Percentiles rank a stretch among this genome's conserved stretches.
Evolutionary conservation across 306 rosid genomes (phyloP).

Genomic region (Glycine tomentella): DNA sequence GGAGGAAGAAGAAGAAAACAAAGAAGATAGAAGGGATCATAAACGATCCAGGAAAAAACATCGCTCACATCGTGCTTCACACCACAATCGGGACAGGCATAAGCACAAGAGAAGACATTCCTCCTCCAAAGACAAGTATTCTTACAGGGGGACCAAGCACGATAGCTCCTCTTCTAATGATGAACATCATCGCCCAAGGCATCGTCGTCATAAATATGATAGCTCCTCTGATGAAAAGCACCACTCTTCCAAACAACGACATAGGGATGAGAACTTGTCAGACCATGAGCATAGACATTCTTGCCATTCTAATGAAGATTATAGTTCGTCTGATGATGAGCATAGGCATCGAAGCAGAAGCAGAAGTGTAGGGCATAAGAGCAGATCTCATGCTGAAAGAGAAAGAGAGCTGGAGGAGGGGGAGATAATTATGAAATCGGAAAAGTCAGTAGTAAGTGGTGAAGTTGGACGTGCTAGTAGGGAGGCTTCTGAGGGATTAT

Average conservation of each 20-base stretch:
- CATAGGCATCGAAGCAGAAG: constrained; percentile 48
- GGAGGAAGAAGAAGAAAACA: constrained; percentile 45
- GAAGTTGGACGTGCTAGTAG: constrained; percentile 57
- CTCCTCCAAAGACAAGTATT: constrained; percentile 56
- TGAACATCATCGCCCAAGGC: constrained; percentile 49
- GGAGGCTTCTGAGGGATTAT: constrained; percentile 64
- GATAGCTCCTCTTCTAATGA: constrained; percentile 55
- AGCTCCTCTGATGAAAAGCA: constrained; percentile 54
- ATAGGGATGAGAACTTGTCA: constrained; percentile 40
- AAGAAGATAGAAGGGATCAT: constrained; percentile 52
- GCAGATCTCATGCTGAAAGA: constrained; percentile 47
- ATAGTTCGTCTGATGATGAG: constrained; percentile 58
- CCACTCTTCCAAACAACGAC: constrained; percentile 40
- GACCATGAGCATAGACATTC: constrained; percentile 54
- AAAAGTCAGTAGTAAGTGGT: constrained; percentile 52
- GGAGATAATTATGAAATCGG: constrained; percentile 63
- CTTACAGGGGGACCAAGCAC: constrained; percentile 39
- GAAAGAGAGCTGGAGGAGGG: constrained; percentile 71
- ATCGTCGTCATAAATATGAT: constrained; percentile 39
- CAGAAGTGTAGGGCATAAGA: constrained; percentile 50
- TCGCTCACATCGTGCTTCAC: constrained; percentile 62
- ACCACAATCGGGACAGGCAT: constrained; percentile 57
- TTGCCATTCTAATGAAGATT: constrained; percentile 36
- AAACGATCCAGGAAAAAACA: constrained; percentile 68
- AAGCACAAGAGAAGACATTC: constrained; percentile 68